These are phyloP conservation scores for Fusarium sacchari DNA, from an alignment of 2,329 filamentous ascomycete species.

Conservation along the genomic window DNA sequence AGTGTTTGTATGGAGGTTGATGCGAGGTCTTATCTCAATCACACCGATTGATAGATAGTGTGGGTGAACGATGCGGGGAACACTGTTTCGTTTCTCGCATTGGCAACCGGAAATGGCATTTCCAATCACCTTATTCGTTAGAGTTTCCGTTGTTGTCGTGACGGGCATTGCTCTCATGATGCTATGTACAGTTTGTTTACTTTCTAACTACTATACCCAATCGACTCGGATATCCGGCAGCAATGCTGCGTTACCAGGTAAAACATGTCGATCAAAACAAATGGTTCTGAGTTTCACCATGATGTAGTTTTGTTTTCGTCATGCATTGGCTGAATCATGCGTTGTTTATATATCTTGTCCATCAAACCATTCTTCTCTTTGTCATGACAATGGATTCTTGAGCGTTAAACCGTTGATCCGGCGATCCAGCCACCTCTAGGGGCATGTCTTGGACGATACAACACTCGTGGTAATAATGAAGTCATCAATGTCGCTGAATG, in stretches of 20 bases:
- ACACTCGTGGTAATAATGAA: slow-evolving; percentile 26
- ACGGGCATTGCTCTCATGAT: slow-evolving; percentile 28
- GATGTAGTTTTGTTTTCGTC: background rate
- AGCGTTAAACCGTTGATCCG: slow-evolving; percentile 6
- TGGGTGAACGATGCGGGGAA: slow-evolving; percentile 35
- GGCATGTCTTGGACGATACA: slow-evolving; percentile 1
- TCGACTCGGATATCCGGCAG: slow-evolving; percentile 14
- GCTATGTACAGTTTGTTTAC: slow-evolving; percentile 27
- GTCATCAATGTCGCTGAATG: slow-evolving; percentile 15
- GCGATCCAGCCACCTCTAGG: slow-evolving; percentile 1
- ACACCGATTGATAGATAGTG: slow-evolving; percentile 24
- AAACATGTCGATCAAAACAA: slow-evolving; percentile 3
- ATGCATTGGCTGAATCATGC: background rate
- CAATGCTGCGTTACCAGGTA: slow-evolving; percentile 1
- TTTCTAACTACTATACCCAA: slow-evolving; percentile 1
- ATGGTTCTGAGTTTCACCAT: slow-evolving; percentile 13
- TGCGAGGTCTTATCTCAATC: slow-evolving; percentile 20
- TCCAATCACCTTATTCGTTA: slow-evolving; percentile 27
- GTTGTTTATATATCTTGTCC: background rate
- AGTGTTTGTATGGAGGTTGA: background rate
- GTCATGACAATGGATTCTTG: slow-evolving; percentile 8
- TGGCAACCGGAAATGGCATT: background rate
- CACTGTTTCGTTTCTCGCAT: slow-evolving; percentile 11
- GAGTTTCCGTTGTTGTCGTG: slow-evolving; percentile 9
- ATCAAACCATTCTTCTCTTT: background rate